These are phyloP conservation scores for Colletotrichum sp. DNA, from an alignment of 2,329 filamentous ascomycete genomes.

Conservation along the genomic window DNA sequence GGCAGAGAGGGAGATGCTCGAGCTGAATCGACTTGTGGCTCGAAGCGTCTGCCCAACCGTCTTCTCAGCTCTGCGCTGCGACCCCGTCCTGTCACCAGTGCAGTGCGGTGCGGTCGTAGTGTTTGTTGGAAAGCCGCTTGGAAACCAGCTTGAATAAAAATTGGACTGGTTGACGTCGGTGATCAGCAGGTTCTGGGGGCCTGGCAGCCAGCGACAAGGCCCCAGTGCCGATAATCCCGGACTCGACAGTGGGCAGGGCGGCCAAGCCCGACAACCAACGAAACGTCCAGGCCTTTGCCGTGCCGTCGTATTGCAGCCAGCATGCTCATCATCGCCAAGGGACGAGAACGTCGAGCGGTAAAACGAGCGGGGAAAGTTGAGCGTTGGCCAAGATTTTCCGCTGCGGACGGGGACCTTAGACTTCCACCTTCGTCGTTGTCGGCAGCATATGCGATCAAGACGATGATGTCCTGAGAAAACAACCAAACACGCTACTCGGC, in stretches of 20 bases:
- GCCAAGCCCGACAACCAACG: not conserved
- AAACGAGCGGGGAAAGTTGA: not conserved
- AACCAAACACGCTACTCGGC: not conserved
- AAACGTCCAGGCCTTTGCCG: not conserved
- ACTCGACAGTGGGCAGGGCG: not conserved
- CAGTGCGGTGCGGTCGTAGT: not conserved
- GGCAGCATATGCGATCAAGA: not conserved
- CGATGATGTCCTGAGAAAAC: not conserved
- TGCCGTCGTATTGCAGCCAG: not conserved
- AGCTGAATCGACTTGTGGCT: not conserved
- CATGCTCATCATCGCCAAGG: not conserved
- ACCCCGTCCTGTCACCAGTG: not conserved
- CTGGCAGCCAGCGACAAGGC: not conserved
- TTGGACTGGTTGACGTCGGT: slow-evolving; percentile 17
- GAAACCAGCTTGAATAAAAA: not conserved
- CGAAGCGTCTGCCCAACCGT: not conserved
- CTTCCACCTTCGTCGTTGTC: not conserved
- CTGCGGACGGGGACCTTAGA: not conserved
- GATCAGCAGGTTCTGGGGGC: slow-evolving; percentile 4
- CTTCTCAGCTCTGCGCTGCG: not conserved
- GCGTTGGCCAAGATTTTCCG: not conserved
- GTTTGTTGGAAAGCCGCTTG: not conserved
- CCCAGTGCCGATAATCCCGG: slow-evolving; percentile 9
- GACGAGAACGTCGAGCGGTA: not conserved
- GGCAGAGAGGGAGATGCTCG: not conserved